Conservation (phyloP, 1,284 basidiomycete genomes). For the Xerocomus minutiporus region DNA sequence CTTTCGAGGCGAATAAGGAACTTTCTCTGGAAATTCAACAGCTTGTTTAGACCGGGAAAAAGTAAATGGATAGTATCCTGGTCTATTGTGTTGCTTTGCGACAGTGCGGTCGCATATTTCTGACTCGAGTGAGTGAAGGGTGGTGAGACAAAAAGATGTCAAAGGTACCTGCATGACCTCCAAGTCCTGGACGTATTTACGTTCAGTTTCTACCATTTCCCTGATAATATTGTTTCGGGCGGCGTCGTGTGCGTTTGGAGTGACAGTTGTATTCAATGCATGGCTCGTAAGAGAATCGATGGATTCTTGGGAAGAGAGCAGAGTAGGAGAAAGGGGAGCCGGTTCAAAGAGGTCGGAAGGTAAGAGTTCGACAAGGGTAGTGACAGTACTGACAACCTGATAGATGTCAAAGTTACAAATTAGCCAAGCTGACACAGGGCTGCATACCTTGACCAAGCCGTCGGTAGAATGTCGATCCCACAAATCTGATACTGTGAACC, state of each 20-base stretch:
- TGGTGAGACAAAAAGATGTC: constrained; percentile 4
- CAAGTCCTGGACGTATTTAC: constrained; percentile 97
- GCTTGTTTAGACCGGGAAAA: constrained; percentile 92
- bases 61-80: constrained; percentile 94
- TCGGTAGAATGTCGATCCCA: constrained; percentile 91
- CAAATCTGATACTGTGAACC: constrained; percentile 83
- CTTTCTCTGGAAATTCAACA: constrained; percentile 95
- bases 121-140: constrained; percentile 31
- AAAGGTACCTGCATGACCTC: constrained; percentile 88
- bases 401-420: not conserved
- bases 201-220: constrained; percentile 91
- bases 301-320: constrained; percentile 53
- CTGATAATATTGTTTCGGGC: constrained; percentile 76
- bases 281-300: constrained; percentile 53
- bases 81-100: constrained; percentile 80
- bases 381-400: constrained; percentile 89
- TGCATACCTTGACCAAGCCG: constrained; percentile 86
- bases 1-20: constrained; percentile 94
- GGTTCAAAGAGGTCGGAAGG: constrained; percentile 72
- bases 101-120: constrained; percentile 80
- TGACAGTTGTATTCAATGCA: constrained; percentile 34
- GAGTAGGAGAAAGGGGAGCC: constrained; percentile 55
- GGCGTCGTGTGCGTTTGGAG: constrained; percentile 57
- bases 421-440: not conserved
- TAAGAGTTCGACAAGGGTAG: constrained; percentile 79